These are phyloP conservation scores for Colletotrichum scovillei DNA, from an alignment of 2,329 filamentous ascomycete genomes.

Conservation along the genomic window DNA sequence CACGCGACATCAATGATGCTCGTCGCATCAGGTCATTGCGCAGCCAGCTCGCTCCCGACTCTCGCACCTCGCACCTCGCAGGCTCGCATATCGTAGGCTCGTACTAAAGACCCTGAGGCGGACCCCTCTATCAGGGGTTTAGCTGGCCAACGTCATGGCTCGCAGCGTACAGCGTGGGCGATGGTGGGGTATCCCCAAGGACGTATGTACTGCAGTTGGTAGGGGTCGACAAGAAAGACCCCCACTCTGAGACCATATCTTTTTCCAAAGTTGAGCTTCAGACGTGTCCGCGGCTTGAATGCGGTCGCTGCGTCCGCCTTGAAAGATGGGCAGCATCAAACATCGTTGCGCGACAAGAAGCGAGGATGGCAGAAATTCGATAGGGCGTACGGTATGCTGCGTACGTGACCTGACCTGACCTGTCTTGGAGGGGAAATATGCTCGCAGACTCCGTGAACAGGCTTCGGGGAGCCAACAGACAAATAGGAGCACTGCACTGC, in stretches of 20 bases:
- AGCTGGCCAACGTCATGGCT: constrained; percentile 24
- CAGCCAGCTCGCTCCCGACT: constrained; percentile 3
- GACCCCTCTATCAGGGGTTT: constrained; percentile 22
- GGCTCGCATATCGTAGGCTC: not conserved
- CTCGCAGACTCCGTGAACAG: constrained; percentile 25
- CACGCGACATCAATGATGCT: constrained; percentile 31
- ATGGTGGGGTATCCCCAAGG: constrained; percentile 26
- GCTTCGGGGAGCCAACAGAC: constrained; percentile 30
- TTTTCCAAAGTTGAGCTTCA: not conserved
- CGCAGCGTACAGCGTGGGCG: constrained; percentile 17
- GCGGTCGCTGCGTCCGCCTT: not conserved
- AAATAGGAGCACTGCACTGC: constrained; percentile 34
- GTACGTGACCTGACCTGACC: not conserved
- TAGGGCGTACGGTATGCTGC: not conserved
- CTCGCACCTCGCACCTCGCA: not conserved
- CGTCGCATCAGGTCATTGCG: not conserved
- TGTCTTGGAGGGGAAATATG: constrained; percentile 24
- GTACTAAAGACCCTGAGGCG: not conserved
- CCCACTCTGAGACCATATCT: not conserved
- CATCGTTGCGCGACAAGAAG: not conserved
- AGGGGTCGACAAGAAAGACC: not conserved
- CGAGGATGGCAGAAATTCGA: not conserved
- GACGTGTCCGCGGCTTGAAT: not conserved
- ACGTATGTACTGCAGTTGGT: constrained; percentile 11
- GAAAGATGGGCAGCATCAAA: not conserved